Conservation (phyloP, 176 grass and related monocot species). For the Hordeum marinum region DNA sequence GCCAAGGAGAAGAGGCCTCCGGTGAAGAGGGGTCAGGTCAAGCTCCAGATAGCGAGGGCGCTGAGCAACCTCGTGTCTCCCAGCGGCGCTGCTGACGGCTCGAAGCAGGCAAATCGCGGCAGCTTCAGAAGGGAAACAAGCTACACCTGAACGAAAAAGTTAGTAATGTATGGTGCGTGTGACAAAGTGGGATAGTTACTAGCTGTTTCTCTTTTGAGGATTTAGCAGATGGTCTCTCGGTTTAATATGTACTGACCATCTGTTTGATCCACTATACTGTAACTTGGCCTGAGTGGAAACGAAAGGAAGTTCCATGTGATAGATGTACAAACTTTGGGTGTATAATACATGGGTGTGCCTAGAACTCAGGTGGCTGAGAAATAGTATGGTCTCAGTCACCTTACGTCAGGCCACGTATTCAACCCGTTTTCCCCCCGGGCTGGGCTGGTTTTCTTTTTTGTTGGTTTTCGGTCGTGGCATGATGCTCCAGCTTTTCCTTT, state of each 20-base stretch:
- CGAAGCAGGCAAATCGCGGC: neutral
- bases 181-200: neutral
- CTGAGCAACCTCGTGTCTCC: conserved; percentile 22
- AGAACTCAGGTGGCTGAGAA: too few relatives aligned
- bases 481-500: too few relatives aligned
- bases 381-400: too few relatives aligned
- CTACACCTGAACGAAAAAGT: neutral
- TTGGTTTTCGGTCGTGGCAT: too few relatives aligned
- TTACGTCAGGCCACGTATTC: too few relatives aligned
- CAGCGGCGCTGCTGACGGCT: neutral
- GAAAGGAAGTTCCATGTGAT: neutral
- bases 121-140: conserved; percentile 18
- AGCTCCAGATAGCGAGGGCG: conserved; percentile 24
- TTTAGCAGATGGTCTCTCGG: neutral
- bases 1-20: conserved; percentile 41
- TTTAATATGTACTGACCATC: neutral
- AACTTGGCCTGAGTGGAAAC: neutral
- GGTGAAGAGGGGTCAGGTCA: conserved; percentile 30
- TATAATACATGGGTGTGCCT: neutral
- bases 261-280: neutral
- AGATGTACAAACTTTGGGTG: neutral
- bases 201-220: neutral
- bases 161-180: neutral
- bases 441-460: too few relatives aligned
- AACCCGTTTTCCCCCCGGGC: too few relatives aligned